These are phyloP conservation scores for Santalum album DNA, from an alignment of 164 flowering plant species.

Conservation along the genomic window DNA sequence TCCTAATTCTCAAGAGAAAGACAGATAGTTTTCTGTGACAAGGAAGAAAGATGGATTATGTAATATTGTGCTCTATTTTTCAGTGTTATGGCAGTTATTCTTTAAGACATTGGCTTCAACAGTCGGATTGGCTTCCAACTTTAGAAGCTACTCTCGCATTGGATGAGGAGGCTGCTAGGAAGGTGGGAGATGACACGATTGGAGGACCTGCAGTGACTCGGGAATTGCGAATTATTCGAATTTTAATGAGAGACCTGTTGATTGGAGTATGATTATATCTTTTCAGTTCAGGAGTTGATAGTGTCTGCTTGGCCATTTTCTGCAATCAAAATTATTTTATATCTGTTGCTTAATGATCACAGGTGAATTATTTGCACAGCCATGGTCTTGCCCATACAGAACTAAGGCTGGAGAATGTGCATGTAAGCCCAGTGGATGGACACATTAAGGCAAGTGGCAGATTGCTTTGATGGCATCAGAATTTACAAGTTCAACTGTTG, in stretches of 20 bases:
- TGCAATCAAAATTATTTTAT: not conserved
- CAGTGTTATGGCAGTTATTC: slow-evolving; percentile 97
- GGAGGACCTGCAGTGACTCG: slow-evolving; percentile 93
- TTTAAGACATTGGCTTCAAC: slow-evolving; percentile 94
- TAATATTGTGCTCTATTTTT: slow-evolving; percentile 8
- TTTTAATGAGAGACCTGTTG: slow-evolving; percentile 92
- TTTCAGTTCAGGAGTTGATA: not conserved
- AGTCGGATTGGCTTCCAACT: slow-evolving; percentile 94
- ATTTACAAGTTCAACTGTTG: not conserved
- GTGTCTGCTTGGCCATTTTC: not conserved
- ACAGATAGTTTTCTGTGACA: too few species aligned
- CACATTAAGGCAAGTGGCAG: slow-evolving; percentile 74
- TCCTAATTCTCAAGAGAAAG: too few species aligned
- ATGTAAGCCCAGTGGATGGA: slow-evolving; percentile 86
- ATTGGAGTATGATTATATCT: slow-evolving; percentile 63
- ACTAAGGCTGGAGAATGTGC: slow-evolving; percentile 88
- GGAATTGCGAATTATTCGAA: slow-evolving; percentile 62
- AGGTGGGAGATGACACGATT: slow-evolving; percentile 80
- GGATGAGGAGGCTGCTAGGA: slow-evolving; percentile 85
- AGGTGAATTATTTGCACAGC: slow-evolving; percentile 97
- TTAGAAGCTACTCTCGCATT: slow-evolving; percentile 88
- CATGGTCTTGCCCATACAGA: slow-evolving; percentile 99
- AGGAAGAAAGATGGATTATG: not conserved
- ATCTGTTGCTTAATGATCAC: slow-evolving; percentile 12
- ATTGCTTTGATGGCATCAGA: not conserved